A percentile compares a stretch with the other conserved stretches of the same genome.
phyloP scores from a whole-genome alignment of 208 protist genomes.

The Borovskyia barvae region DNA sequence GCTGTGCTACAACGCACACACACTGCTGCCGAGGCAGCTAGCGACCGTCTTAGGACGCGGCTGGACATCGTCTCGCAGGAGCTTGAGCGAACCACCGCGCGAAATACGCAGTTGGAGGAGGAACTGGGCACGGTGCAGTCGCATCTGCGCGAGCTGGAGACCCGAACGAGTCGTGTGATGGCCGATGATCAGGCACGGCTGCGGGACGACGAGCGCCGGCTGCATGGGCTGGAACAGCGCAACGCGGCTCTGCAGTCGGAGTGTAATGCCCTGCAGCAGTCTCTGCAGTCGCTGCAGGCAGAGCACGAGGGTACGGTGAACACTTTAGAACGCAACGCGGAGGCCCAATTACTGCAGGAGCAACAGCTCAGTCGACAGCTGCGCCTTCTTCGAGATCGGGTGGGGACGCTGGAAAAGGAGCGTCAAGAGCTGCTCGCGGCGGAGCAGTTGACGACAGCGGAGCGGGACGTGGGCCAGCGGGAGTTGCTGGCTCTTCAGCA shows the following conservation, averaged over 20 bases:
- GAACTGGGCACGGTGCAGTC: slow-evolving; percentile 22
- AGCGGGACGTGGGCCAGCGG: slow-evolving; percentile 30
- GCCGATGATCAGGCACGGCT: slow-evolving; percentile 27
- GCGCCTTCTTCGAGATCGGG: slow-evolving; percentile 31
- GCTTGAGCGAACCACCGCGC: slow-evolving; percentile 21
- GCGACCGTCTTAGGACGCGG: slow-evolving; percentile 38
- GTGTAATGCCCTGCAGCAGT: slow-evolving; percentile 42
- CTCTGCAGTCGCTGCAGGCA: slow-evolving; percentile 33
- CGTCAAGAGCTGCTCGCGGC: slow-evolving; percentile 27
- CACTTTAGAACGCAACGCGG: slow-evolving; percentile 34
- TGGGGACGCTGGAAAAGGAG: slow-evolving; percentile 31
- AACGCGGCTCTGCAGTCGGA: slow-evolving; percentile 56
- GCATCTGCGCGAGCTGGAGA: slow-evolving; percentile 41
- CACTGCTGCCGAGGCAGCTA: slow-evolving; percentile 29
- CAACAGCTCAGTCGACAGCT: slow-evolving; percentile 29
- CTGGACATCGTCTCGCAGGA: slow-evolving; percentile 32
- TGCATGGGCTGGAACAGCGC: slow-evolving; percentile 38
- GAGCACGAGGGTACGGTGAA: slow-evolving; percentile 35
- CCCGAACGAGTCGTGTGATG: slow-evolving; percentile 25
- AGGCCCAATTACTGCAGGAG: slow-evolving; percentile 24
- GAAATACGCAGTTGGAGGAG: slow-evolving; percentile 24
- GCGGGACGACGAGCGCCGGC: slow-evolving; percentile 31
- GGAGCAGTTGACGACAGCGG: slow-evolving; percentile 22
- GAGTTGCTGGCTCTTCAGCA: slow-evolving; percentile 32
- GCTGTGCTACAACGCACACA: slow-evolving; percentile 36